Evolutionary conservation across 2,329 filamentous ascomycete genomes (phyloP).

Genomic region (Cytospora piceicola): DNA sequence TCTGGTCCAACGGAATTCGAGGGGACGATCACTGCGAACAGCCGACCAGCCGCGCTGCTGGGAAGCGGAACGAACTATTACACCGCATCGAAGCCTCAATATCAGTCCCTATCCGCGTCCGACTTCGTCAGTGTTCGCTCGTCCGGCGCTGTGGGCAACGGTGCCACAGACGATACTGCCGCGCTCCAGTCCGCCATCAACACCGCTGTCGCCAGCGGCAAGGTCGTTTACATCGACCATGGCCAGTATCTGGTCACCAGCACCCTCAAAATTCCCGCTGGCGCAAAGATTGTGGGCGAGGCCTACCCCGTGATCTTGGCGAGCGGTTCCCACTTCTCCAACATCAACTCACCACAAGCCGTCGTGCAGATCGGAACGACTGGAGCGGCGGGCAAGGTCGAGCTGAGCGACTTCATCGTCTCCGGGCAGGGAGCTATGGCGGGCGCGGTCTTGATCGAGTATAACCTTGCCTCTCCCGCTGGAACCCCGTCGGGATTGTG

Average conservation of each 20-base stretch:
- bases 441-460: slow-evolving; percentile 73
- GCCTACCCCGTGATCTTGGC: slow-evolving; percentile 56
- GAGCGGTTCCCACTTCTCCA: slow-evolving; percentile 58
- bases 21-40: slow-evolving; percentile 49
- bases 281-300: slow-evolving; percentile 61
- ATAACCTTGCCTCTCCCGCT: slow-evolving; percentile 60
- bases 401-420: slow-evolving; percentile 75
- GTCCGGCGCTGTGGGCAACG: slow-evolving; percentile 51
- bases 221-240: slow-evolving; percentile 60
- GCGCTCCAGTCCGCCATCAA: slow-evolving; percentile 62
- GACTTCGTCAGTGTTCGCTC: slow-evolving; percentile 58
- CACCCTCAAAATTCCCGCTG: slow-evolving; percentile 51
- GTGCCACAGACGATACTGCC: slow-evolving; percentile 60
- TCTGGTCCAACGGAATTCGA: slow-evolving; percentile 49
- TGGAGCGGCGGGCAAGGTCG: slow-evolving; percentile 66
- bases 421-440: slow-evolving; percentile 66
- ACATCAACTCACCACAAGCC: slow-evolving; percentile 62
- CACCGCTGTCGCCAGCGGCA: slow-evolving; percentile 49
- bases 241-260: slow-evolving; percentile 57
- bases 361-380: slow-evolving; percentile 64
- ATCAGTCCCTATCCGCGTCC: slow-evolving; percentile 58
- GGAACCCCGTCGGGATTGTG: slow-evolving; percentile 60
- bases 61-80: slow-evolving; percentile 52
- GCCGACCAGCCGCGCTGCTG: slow-evolving; percentile 58
- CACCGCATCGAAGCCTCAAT: slow-evolving; percentile 74